Base-by-base conservation (phyloP, 495 filamentous ascomycete species). In the Neohortaea acidophila region DNA sequence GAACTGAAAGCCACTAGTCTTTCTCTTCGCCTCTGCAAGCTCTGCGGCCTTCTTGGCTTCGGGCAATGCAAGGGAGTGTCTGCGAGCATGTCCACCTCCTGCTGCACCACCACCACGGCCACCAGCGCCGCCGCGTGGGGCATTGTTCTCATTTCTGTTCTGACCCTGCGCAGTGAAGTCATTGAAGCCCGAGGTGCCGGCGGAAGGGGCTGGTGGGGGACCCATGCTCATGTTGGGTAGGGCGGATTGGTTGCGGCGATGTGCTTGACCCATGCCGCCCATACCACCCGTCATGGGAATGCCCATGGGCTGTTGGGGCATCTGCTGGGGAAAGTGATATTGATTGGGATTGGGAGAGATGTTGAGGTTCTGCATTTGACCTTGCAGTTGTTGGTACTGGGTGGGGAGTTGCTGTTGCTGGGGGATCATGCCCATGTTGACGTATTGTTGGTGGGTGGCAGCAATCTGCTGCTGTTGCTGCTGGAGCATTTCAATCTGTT, bases 11-110 rank as follows among this genome's bases (percentile, higher is more conserved):
- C 73, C 81, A 42, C 82, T 80, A 10, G 86, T 86, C 19, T 84
- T 89, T 53, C 87, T 72, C 63, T 94, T 96, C 61, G 94, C 86
- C 62, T 97, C 91, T 30, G 89, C 89, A 14, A 93, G 59, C 56
- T 97, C 89, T 30, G 89, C 89, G 21, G 91, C 91, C 63, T 93
- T 94, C 67, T 93, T 96, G 20, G 89, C 89, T 59, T 97, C 89
- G 3, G 86, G 82, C 39, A 97, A 62, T 32, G 85, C 91, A 38
- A 97, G 70, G 14, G 89, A 97, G 60, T 97, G 89, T 57, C 89
- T 80, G 45, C 89, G 76, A 58, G 89, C 81, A 57, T 97, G 89
- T 34, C 86, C 89, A 51, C 74, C 67, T 41, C 71, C 74, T 25
- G 75, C 64, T 40, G 75, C 63, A 25, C 63, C 62, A 27, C 69